phyloP scores from a whole-genome alignment of 192 early-diverging fungal species.

The Borealophlyctis nickersoniae region DNA sequence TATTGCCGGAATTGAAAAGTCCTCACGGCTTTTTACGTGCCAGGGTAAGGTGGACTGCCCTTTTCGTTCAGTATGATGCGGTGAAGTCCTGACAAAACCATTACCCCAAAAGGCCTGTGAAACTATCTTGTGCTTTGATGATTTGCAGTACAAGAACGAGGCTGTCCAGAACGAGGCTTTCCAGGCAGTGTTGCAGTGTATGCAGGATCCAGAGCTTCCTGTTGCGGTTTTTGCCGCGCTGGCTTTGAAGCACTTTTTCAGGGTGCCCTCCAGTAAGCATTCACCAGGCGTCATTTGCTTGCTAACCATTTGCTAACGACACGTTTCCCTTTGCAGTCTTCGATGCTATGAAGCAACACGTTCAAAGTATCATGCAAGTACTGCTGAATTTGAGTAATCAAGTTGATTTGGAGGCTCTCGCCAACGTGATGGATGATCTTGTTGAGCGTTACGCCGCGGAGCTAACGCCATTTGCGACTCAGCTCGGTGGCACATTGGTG shows the following conservation, averaged over 20 bases:
- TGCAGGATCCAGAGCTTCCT: conserved; percentile 79
- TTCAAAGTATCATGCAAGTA: conserved; percentile 85
- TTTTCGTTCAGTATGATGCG: no score
- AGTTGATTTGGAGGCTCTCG: conserved; percentile 89
- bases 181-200: conserved; percentile 36
- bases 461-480: conserved; percentile 87
- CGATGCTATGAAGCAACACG: conserved; percentile 71
- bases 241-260: conserved; percentile 75
- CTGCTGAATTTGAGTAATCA: conserved; percentile 85
- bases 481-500: conserved; percentile 81
- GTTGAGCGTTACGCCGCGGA: conserved; percentile 88
- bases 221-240: conserved; percentile 86
- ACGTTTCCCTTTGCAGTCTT: conserved; percentile 35
- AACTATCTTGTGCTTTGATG: conserved; percentile 34
- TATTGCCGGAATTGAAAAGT: conserved; percentile 89
- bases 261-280: conserved; percentile 56
- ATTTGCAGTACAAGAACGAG: conserved; percentile 29
- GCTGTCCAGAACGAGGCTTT: conserved; percentile 33
- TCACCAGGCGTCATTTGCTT: neutral
- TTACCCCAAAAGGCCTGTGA: conserved; percentile 39
- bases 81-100: no score
- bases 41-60: conserved; percentile 53
- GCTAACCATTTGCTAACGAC: neutral
- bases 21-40: conserved; percentile 77
- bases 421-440: conserved; percentile 84